Conservation (phyloP, 257 asterid species). For the Solanum habrochaites region DNA sequence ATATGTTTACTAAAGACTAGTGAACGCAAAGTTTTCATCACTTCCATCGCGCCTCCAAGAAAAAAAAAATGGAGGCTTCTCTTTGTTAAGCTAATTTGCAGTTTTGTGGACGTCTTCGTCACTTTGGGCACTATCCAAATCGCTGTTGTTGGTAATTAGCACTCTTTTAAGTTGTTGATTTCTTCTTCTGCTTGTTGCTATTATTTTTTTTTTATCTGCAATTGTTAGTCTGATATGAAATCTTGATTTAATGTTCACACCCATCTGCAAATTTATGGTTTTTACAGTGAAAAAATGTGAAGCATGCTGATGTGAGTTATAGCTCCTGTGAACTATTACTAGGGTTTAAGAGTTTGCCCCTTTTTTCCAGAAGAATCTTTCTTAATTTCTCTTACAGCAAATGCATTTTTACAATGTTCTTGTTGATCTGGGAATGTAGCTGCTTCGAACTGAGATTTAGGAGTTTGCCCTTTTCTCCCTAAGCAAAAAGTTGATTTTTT, state of each 20-base stretch:
- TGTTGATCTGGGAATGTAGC: neutral
- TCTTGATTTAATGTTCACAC: neutral
- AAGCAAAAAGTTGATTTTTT: neutral
- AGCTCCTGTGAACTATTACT: neutral
- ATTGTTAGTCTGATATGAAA: neutral
- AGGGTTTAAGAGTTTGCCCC: neutral
- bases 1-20: neutral
- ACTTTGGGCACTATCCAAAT: neutral
- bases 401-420: neutral
- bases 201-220: neutral
- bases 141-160: neutral
- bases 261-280: neutral
- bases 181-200: neutral
- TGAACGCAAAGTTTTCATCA: neutral
- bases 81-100: neutral
- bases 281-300: neutral
- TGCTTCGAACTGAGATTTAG: neutral
- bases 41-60: neutral
- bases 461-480: neutral
- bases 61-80: neutral
- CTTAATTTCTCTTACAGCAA: neutral
- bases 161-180: neutral
- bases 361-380: neutral
- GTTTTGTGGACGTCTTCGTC: neutral
- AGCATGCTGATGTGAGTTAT: neutral